phyloP scores from a whole-genome alignment of 177 flowering plant genomes.

The Telopea speciosissima region DNA sequence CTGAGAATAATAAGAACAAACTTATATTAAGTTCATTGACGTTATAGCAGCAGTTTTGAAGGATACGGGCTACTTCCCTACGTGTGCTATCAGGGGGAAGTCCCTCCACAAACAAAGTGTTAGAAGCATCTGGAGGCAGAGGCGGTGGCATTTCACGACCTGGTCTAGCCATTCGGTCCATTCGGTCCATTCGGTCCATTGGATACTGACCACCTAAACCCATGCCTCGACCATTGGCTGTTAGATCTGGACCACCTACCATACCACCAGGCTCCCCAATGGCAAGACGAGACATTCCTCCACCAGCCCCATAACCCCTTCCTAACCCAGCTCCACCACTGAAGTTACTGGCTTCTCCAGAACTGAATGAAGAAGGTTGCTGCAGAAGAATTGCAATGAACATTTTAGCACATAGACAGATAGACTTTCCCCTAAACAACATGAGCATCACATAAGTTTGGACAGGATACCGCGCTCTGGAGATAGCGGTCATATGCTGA shows the following conservation, averaged over 20 bases:
- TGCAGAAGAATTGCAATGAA: constrained; percentile 23
- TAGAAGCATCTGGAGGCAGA: constrained; percentile 74
- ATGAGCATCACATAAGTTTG: not conserved
- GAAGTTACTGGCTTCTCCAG: constrained; percentile 40
- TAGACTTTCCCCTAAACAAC: not conserved
- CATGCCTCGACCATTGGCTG: constrained; percentile 35
- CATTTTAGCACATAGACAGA: not conserved
- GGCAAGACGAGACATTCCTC: constrained; percentile 32
- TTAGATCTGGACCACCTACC: constrained; percentile 33
- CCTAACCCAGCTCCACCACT: constrained; percentile 30
- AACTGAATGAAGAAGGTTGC: constrained; percentile 38
- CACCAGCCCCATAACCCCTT: constrained; percentile 24
- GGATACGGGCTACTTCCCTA: constrained; percentile 82
- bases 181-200: constrained; percentile 25
- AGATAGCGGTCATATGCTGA: constrained; percentile 79
- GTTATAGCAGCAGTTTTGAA: constrained; percentile 5
- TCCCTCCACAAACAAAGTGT: constrained; percentile 61
- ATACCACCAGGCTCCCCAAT: constrained; percentile 24
- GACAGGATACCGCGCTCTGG: constrained; percentile 37
- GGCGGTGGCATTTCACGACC: constrained; percentile 37
- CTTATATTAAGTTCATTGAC: not conserved
- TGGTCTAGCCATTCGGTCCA: constrained; percentile 33
- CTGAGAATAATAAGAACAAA: not conserved
- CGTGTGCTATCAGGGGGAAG: constrained; percentile 48
- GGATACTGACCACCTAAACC: constrained; percentile 29